Evolutionary conservation across 805 yeast species (phyloP), one percentile per base, ranked within the genome.

Genomic region (Hyphopichia homilentoma): DNA sequence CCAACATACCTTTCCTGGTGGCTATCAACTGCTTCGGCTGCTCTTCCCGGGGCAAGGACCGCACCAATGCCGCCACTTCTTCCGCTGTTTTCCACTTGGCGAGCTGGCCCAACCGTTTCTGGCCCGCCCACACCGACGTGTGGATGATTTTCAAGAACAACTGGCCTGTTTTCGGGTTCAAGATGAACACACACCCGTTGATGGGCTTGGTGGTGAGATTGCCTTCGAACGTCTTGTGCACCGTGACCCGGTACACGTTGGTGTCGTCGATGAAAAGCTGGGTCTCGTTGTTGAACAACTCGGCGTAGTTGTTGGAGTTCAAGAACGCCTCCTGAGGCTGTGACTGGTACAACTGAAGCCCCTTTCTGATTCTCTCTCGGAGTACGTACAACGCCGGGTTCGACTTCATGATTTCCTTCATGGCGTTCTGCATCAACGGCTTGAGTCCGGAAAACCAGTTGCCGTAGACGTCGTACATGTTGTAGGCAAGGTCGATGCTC

Each of bases 31-130:
- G 96, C 48, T 84, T 84, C 2, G 98, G 98, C 49, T 88, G 96
- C 58, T 93, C 96, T 48, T 90, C 97, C 34, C 78, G 71, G 1
- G 97, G 97, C 33, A 93, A 61, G 0, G 97, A 85, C 26, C 96
- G 71, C 13, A 93, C 74, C 42, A 93, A 65, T 0, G 95, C 95
- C 11, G 96, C 90, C 15, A 87, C 95, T 57, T 90, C 97, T 59
- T 93, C 99, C 0, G 98, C 97, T 1, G 97, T 81, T 55, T 90
- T 93, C 98, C 98, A 93, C 54, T 93, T 93, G 1, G 97, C 89
- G 43, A 93, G 63, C 52, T 93, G 97, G 18, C 93, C 82, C 39
- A 90, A 70, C 47, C 97, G 81, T 50, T 87, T 89, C 57, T 93
- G 97, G 13, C 99, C 99, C 3, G 95, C 82, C 94, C 96, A 93